Evolutionary conservation across 495 filamentous ascomycete species (phyloP).

Genomic region (Penicillium goetzii): DNA sequence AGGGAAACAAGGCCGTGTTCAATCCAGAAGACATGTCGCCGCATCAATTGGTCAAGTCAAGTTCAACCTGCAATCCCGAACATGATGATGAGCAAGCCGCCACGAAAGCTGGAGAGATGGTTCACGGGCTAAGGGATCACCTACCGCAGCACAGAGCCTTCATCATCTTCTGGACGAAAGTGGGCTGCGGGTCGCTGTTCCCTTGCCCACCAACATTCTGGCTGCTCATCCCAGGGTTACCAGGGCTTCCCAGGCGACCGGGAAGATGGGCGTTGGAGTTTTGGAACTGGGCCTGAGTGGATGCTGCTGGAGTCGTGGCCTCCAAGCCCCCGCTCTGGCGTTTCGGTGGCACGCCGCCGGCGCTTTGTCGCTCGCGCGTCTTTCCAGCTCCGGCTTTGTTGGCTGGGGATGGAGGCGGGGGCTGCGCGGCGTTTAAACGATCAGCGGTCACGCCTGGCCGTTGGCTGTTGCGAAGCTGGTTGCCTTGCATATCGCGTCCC

Average conservation of each 20-base stretch:
- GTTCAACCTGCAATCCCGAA: slow-evolving; percentile 41
- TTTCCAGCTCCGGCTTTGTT: slow-evolving; percentile 74
- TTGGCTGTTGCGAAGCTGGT: slow-evolving; percentile 62
- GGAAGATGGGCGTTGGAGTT: slow-evolving; percentile 84
- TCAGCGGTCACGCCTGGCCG: slow-evolving; percentile 71
- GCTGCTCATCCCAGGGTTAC: slow-evolving; percentile 58
- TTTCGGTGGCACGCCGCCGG: slow-evolving; percentile 68
- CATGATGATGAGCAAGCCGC: slow-evolving; percentile 13
- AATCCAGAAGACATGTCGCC: slow-evolving; percentile 24
- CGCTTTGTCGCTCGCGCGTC: slow-evolving; percentile 81
- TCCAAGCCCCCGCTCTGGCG: slow-evolving; percentile 78
- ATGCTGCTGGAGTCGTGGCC: slow-evolving; percentile 75
- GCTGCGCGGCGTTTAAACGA: slow-evolving; percentile 97
- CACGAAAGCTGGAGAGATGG: slow-evolving; percentile 1
- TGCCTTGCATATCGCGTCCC: slow-evolving; percentile 73
- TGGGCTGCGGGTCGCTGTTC: slow-evolving; percentile 53
- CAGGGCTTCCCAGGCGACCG: slow-evolving; percentile 60
- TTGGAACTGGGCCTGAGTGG: slow-evolving; percentile 89
- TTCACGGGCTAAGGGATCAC: slow-evolving; percentile 35
- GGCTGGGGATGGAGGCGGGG: slow-evolving; percentile 84
- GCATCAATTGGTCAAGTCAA: slow-evolving; percentile 23
- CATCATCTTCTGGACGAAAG: slow-evolving; percentile 69
- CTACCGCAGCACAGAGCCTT: slow-evolving; percentile 82
- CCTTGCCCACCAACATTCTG: slow-evolving; percentile 50
- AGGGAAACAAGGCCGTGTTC: slow-evolving; percentile 17